Evolutionary conservation across 768 basidiomycete genomes (phyloP), one percentile per base, ranked within the genome.

Genomic region (Myochromella boudieri): DNA sequence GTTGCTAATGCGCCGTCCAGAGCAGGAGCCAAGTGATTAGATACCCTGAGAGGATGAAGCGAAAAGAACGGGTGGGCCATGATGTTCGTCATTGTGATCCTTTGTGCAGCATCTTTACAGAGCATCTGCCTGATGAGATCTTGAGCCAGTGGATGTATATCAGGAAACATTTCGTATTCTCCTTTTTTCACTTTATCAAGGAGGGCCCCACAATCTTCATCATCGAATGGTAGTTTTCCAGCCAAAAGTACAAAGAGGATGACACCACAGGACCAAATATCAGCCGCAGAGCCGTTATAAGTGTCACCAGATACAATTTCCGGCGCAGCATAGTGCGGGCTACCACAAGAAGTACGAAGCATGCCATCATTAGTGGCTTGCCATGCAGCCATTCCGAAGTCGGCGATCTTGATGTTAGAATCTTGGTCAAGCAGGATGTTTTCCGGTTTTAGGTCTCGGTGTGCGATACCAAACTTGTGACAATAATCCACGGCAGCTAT

Each of bases 331-430:
- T 98, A 97, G 64, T 97, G 95, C 45, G 94, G 94, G 55, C 89
- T 92, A 24, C 95, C 95, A 55, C 95, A 97, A 18, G 88, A 87
- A 0, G 94, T 97, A 57, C 78, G 78, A 40, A 97, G 75, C 31
- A 76, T 72, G 10, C 68, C 74, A 40, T 67, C 70, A 8, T 64
- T 54, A 28, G 76, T 74, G 50, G 80, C 78, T 66, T 93, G 89
- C 86, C 90, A 94, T 26, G 89, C 88, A 3, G 94, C 93, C 90
- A 97, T 94, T n/a, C 95, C 94, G 62, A 97, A 95, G 68, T 97
- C 95, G 2, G 91, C 93, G 26, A 97, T 84, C 63, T 95, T 98
- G 79, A 97, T 85, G 56, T 92, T 93, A 53, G 77, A 80, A 58
- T 90, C 71, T 29, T 78, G 72, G 70, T 92, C 90, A 39, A 95